Evolutionary conservation across 768 basidiomycete species (phyloP).

Genomic region (Boletus reticuloceps): DNA sequence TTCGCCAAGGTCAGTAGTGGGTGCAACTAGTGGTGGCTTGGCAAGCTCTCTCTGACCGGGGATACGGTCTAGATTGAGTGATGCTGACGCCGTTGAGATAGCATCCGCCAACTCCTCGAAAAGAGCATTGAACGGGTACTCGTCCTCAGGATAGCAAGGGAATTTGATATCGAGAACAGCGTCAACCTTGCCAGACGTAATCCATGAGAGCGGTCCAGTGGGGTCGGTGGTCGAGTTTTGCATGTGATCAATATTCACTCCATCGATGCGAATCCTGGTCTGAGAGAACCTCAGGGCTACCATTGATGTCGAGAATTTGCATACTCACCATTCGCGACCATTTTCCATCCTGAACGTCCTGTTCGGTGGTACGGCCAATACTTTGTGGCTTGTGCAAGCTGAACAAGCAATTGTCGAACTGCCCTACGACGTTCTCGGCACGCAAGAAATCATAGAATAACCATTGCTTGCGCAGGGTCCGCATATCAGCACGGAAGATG

Average conservation of each 20-base stretch:
- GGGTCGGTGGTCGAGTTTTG: constrained; percentile 78
- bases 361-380: constrained; percentile 86
- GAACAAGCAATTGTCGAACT: constrained; percentile 96
- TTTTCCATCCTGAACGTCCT: constrained; percentile 76
- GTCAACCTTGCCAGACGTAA: constrained; percentile 94
- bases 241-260: constrained; percentile 93
- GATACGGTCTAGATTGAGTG: constrained; percentile 54
- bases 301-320: neutral
- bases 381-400: constrained; percentile 96
- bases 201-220: constrained; percentile 91
- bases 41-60: constrained; percentile 87
- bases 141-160: constrained; percentile 74
- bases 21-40: constrained; percentile 80
- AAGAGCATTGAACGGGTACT: constrained; percentile 71
- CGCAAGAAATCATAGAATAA: constrained; percentile 88
- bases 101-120: constrained; percentile 90
- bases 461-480: constrained; percentile 87
- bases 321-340: constrained; percentile 83
- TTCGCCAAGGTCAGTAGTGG: constrained; percentile 41
- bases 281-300: constrained; percentile 28
- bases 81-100: constrained; percentile 62
- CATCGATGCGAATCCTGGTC: constrained; percentile 96
- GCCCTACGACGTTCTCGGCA: constrained; percentile 94
- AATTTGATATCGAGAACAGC: constrained; percentile 98
- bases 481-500: constrained; percentile 90